A percentile compares a stretch with the other conserved stretches of the same genome.
Evolutionary conservation across 495 filamentous ascomycete species (phyloP).

Genomic region (Hyaloscypha hepaticicola): DNA sequence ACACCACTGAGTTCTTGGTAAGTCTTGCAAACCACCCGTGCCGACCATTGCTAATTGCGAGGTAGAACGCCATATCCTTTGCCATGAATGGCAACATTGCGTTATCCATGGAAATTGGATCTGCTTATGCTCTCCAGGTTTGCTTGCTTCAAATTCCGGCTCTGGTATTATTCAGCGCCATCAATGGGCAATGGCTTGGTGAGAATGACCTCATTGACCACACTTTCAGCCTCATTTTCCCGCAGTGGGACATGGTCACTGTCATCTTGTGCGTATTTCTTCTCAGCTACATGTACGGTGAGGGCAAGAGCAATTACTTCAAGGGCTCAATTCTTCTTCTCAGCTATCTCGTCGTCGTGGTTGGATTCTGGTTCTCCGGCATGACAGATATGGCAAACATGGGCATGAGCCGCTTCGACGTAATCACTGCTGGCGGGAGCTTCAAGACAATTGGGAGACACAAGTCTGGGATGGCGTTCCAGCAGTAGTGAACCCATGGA

Average conservation of each 20-base stretch:
- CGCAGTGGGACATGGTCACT: constrained; percentile 98
- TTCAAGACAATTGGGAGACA: constrained; percentile 35
- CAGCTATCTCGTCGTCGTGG: constrained; percentile 87
- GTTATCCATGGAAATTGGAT: constrained; percentile 98
- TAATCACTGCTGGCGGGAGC: constrained; percentile 52
- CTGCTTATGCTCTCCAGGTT: constrained; percentile 94
- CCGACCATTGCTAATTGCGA: constrained; percentile 36
- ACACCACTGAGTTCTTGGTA: constrained; percentile 97
- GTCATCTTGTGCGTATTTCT: constrained; percentile 98
- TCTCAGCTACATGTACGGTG: constrained; percentile 95
- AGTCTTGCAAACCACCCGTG: constrained; percentile 28
- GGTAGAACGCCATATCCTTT: constrained; percentile 95
- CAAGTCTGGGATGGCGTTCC: constrained; percentile 24
- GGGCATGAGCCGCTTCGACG: constrained; percentile 70
- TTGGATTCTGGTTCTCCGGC: constrained; percentile 87
- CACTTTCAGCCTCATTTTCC: constrained; percentile 94
- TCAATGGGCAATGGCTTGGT: constrained; percentile 38
- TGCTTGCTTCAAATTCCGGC: constrained; percentile 96
- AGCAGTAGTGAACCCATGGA: constrained; percentile 16
- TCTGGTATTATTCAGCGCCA: constrained; percentile 85
- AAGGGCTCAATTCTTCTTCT: constrained; percentile 91
- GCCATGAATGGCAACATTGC: constrained; percentile 99
- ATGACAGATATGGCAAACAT: constrained; percentile 61
- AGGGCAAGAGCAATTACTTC: constrained; percentile 95
- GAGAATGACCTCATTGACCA: constrained; percentile 62